Evolutionary conservation across 164 flowering plant genomes (phyloP), one percentile per base, ranked within the genome.

Genomic region (Houttuynia cordata): DNA sequence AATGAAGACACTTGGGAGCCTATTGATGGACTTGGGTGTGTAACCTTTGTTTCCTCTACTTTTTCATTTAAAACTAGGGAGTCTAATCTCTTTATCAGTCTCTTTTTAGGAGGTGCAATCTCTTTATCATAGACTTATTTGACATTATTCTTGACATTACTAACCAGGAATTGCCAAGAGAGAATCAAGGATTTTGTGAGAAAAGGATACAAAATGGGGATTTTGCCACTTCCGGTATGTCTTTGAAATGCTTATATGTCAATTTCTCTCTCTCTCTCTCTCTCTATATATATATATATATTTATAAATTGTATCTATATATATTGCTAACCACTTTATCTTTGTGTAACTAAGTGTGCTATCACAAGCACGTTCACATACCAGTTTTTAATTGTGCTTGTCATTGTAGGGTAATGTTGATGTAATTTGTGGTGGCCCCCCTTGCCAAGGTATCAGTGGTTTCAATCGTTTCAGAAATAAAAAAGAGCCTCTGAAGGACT

Each of bases 341-440:
- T 2, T 30, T 30, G 37, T 30, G 37, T 30, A 2, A 30, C 6
- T 30, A 30, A 2, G 37, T 30, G 37, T 30, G 6, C 6, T 30
- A 2, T 30, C 37, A 6, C 6, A 30, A 2, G 2, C 37, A 30
- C 6, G 37, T 30, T 30, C 6, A 6, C 37, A 30, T 30, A 30
- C 12, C 12, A 41, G 23, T 24, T 56, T 6, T 23, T 49, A 24
- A 24, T 13, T 62, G 17, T 2, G 8, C 30, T 37, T 34, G 18
- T 39, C 8, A 53, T 53, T 37, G 51, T 56, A 93, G 98, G 98
- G 96, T 21, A 76, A 77, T 66, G 92, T 78, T 15, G 92, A 85
- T 71, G 83, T 88, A 1, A 68, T 93, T 20, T 93, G 97, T 75
- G 99, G 97, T 0, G 99, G 99, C 0, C 99, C 99, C 22, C 99